Evolutionary conservation across 352 stramenopile genomes (phyloP).

Genomic region (Phytophthora cryptogea): DNA sequence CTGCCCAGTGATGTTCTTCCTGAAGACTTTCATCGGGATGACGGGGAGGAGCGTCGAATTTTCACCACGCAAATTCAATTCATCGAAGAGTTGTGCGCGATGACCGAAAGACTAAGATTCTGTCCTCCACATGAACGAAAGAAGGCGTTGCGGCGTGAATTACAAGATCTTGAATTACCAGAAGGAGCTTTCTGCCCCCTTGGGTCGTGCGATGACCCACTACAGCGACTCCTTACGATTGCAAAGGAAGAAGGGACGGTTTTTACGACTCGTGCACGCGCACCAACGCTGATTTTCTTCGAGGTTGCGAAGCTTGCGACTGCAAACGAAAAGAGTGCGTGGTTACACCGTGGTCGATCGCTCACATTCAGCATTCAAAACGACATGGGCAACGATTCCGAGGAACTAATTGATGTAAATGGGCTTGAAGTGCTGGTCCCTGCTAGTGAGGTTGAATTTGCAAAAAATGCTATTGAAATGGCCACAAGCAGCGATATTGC

Average conservation of each 20-base stretch:
- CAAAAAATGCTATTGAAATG: constrained; percentile 73
- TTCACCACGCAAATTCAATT: constrained; percentile 78
- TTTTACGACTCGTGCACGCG: constrained; percentile 87
- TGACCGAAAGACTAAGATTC: constrained; percentile 77
- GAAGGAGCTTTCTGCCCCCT: constrained; percentile 73
- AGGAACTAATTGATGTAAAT: constrained; percentile 24
- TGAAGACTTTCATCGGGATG: constrained; percentile 36
- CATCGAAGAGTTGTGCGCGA: constrained; percentile 70
- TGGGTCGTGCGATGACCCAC: constrained; percentile 61
- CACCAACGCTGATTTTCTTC: constrained; percentile 84
- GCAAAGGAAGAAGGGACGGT: constrained; percentile 75
- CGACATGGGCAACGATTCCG: constrained; percentile 26
- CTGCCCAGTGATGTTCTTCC: constrained; percentile 37
- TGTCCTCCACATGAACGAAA: constrained; percentile 62
- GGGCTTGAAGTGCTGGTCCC: constrained; percentile 19
- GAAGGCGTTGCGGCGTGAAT: constrained; percentile 53
- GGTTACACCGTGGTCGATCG: constrained; percentile 55
- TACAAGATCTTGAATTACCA: constrained; percentile 60
- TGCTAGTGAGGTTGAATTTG: constrained; percentile 17
- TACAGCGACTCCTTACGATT: constrained; percentile 71
- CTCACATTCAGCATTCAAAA: constrained; percentile 44
- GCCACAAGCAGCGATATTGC: constrained; percentile 77
- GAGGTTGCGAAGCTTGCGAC: constrained; percentile 67
- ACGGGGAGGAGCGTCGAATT: constrained; percentile 43
- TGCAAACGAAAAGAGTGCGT: constrained; percentile 47